Evolutionary conservation across 352 stramenopile genomes (phyloP).

Genomic region (Pythium rhizo-oryzae): DNA sequence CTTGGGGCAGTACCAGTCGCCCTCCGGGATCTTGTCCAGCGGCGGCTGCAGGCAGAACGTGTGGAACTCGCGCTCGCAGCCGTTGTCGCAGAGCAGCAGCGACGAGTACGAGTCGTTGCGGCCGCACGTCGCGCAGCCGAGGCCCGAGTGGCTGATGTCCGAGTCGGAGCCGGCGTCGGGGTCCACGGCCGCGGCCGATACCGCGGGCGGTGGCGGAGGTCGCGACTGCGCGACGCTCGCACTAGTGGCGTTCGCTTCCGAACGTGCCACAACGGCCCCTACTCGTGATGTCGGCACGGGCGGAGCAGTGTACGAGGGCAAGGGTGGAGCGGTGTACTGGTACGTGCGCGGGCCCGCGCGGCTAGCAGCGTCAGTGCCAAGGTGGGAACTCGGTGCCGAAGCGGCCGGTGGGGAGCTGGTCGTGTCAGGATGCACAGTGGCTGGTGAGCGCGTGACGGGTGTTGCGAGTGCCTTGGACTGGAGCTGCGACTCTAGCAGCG

Average conservation of each 20-base stretch:
- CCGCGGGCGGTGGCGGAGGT: too few species aligned
- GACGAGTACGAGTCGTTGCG: constrained; percentile 47
- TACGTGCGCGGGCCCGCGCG: too few species aligned
- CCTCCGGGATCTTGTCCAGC: constrained; percentile 47
- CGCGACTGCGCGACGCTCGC: too few species aligned
- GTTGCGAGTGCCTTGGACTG: constrained; percentile 3
- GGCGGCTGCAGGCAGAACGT: constrained; percentile 48
- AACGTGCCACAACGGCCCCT: too few species aligned
- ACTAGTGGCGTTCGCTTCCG: too few species aligned
- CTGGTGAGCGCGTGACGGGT: neutral
- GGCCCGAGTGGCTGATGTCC: constrained; percentile 15
- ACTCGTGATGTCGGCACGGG: too few species aligned
- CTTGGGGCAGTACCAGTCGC: constrained; percentile 52
- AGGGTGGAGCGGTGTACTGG: too few species aligned
- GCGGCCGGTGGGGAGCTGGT: neutral
- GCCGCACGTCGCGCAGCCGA: constrained; percentile 34
- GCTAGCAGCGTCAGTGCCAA: too few species aligned
- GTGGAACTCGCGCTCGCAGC: constrained; percentile 58
- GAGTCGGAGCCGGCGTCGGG: constrained; percentile 6
- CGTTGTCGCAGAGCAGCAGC: constrained; percentile 56
- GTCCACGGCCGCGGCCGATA: too few species aligned
- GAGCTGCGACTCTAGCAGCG: constrained; percentile 11
- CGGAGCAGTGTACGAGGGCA: too few species aligned
- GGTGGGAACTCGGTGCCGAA: too few species aligned
- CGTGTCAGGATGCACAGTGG: neutral